phyloP scores from a whole-genome alignment of 805 yeast species.

The Candida adriatica region DNA sequence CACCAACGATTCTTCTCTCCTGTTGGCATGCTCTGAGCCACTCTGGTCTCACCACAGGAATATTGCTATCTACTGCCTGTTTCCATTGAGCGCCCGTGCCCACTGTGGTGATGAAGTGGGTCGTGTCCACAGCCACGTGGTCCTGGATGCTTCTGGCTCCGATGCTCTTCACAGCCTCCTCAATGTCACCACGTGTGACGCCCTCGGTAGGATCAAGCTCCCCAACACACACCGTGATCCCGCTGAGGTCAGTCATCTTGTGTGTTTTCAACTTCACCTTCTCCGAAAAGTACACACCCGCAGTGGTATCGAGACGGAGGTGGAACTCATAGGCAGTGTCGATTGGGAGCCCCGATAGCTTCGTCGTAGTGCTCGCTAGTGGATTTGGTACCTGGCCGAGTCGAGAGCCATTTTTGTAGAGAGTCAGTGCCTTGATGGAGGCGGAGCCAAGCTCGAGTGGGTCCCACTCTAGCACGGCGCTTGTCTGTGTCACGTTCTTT shows the following conservation, averaged over 20 bases:
- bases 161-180: conserved; percentile 53
- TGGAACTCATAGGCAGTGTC: conserved; percentile 78
- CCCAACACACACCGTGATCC: conserved; percentile 88
- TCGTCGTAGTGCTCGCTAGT: conserved; percentile 67
- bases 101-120: conserved; percentile 81
- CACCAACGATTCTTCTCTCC: conserved; percentile 89
- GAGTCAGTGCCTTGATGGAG: conserved; percentile 61
- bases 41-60: conserved; percentile 93
- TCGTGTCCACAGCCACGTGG: conserved; percentile 80
- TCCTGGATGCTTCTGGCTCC: conserved; percentile 78
- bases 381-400: conserved; percentile 84
- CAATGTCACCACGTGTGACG: conserved; percentile 48
- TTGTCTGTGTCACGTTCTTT: conserved; percentile 85
- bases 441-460: conserved; percentile 78
- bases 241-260: conserved; percentile 91
- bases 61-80: conserved; percentile 77
- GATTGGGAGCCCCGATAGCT: conserved; percentile 85
- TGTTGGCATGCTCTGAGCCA: conserved; percentile 93
- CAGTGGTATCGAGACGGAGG: conserved; percentile 77
- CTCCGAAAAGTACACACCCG: conserved; percentile 77
- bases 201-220: conserved; percentile 50
- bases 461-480: conserved; percentile 95
- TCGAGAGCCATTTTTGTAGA: conserved; percentile 65
- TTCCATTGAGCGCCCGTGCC: conserved; percentile 67
- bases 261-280: conserved; percentile 71